These are phyloP conservation scores for Rutstroemia sp. DNA, from an alignment of 2,329 filamentous ascomycete genomes.

Conservation along the genomic window DNA sequence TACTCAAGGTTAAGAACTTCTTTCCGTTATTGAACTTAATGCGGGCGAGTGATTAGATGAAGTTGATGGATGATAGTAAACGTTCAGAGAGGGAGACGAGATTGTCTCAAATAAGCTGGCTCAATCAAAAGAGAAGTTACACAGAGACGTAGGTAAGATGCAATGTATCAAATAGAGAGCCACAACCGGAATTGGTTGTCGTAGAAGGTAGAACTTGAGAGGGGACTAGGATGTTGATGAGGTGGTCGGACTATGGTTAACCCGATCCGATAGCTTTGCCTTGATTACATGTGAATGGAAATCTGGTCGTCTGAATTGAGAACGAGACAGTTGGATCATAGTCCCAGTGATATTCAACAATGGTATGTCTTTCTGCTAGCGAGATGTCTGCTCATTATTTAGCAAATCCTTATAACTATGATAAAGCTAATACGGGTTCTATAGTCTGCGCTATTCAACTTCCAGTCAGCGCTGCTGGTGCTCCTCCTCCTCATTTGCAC, in stretches of 20 bases:
- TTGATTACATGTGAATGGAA: conserved; percentile 6
- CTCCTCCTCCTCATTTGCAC: conserved; percentile 95
- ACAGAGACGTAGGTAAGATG: no score
- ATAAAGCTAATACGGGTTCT: not conserved
- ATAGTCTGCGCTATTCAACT: conserved; percentile 98
- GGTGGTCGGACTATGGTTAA: not conserved
- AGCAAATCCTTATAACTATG: no score
- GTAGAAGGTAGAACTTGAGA: not conserved
- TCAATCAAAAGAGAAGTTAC: no score
- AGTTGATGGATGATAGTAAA: no score
- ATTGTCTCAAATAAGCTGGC: no score
- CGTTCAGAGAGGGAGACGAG: no score
- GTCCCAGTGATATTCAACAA: not conserved
- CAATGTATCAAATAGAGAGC: no score
- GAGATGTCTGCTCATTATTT: no score
- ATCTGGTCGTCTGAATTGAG: not conserved
- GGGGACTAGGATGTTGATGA: not conserved
- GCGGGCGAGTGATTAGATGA: no score
- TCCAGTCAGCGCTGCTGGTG: conserved; percentile 91
- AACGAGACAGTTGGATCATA: not conserved
- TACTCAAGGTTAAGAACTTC: not conserved
- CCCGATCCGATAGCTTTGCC: not conserved
- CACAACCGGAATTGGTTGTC: no score
- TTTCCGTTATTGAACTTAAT: not conserved
- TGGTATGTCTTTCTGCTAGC: not conserved